Percentiles rank a stretch among this genome's conserved stretches.
These are phyloP conservation scores for Mycena olivaceomarginata DNA, from an alignment of 768 basidiomycete genomes.

Conservation along the genomic window DNA sequence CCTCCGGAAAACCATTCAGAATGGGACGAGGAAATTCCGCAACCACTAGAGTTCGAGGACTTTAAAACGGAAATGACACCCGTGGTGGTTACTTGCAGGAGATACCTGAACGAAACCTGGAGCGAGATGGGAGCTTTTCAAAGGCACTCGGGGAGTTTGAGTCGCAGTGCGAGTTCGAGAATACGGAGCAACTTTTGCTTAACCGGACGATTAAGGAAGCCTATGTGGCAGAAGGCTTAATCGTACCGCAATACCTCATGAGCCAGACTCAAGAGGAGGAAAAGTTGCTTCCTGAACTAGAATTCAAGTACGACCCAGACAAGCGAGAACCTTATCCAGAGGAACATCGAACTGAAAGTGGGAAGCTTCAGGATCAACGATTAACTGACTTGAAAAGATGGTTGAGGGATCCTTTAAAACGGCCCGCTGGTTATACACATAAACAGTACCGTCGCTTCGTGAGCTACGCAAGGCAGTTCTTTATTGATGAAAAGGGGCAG, in stretches of 20 bases:
- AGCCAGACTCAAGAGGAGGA: background rate
- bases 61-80: background rate
- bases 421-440: background rate
- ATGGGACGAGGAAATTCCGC: background rate
- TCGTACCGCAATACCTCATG: background rate
- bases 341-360: background rate
- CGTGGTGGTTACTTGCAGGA: background rate
- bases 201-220: too few species aligned
- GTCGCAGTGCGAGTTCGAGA: background rate
- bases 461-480: background rate
- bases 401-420: background rate
- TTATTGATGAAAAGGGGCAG: background rate
- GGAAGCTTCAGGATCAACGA: background rate
- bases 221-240: too few species aligned
- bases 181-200: background rate
- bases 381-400: background rate
- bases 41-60: background rate
- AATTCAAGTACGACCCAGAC: background rate
- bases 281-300: too few species aligned
- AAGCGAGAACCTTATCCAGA: background rate
- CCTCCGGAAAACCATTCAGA: background rate
- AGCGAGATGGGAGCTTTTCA: background rate
- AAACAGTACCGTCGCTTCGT: slow-evolving; percentile 21
- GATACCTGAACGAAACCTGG: background rate
- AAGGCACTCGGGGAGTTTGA: background rate